Conservation (phyloP, 2,329 filamentous ascomycete species). For the Xylaria digitata region DNA sequence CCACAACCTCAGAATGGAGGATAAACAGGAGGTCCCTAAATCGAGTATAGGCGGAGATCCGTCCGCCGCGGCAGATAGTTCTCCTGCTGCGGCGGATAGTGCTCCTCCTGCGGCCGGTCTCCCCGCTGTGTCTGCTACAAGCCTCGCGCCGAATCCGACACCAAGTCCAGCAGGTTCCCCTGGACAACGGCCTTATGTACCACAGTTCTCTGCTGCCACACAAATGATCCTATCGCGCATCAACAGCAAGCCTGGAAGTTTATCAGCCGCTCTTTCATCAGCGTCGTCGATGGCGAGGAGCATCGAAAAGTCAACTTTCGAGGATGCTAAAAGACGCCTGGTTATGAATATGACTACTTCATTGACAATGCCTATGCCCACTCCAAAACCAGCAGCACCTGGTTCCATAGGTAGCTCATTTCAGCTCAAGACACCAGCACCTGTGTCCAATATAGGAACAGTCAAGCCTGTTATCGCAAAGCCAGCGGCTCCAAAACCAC, state of each 20-base stretch:
- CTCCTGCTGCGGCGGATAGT: background rate
- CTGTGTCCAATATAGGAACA: background rate
- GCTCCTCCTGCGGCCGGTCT: conserved; percentile 21
- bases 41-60: conserved; percentile 6
- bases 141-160: conserved; percentile 38
- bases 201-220: conserved; percentile 53
- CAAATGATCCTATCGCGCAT: conserved; percentile 57
- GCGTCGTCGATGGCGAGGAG: conserved; percentile 48
- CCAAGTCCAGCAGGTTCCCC: conserved; percentile 45
- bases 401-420: conserved; percentile 41
- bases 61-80: background rate
- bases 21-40: background rate
- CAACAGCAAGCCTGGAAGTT: conserved; percentile 50
- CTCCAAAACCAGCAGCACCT: background rate
- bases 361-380: conserved; percentile 54
- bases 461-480: conserved; percentile 19
- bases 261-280: conserved; percentile 52
- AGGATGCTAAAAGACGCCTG: conserved; percentile 55
- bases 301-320: conserved; percentile 52
- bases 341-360: conserved; percentile 56
- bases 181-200: conserved; percentile 49
- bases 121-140: conserved; percentile 13
- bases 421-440: conserved; percentile 42
- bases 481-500: conserved; percentile 31
- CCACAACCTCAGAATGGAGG: conserved; percentile 24